Conservation (phyloP, 305 asterid species). For the Solanum hybrid region DNA sequence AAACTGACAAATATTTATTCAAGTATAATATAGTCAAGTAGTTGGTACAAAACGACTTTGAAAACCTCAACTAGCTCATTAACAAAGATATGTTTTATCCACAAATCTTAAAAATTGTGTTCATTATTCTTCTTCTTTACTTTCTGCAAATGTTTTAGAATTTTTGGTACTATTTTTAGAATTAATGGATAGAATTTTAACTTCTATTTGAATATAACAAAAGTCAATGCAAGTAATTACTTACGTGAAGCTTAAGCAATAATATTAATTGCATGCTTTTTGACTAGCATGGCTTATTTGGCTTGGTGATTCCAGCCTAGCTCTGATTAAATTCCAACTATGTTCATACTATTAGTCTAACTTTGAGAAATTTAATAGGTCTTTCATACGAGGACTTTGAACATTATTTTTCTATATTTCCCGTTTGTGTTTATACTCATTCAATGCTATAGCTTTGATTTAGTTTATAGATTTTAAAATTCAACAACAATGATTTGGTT, state of each 20-base stretch:
- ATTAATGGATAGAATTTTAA: neutral
- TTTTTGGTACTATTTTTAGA: neutral
- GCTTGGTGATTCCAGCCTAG: neutral
- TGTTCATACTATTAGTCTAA: neutral
- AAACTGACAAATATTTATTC: neutral
- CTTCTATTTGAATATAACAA: neutral
- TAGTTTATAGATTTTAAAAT: no score
- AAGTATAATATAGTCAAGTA: neutral
- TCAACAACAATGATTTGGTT: no score
- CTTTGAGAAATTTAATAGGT: neutral
- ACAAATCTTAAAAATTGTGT: neutral
- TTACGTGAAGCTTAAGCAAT: neutral
- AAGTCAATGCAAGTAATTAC: neutral
- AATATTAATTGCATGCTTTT: neutral
- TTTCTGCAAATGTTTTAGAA: neutral
- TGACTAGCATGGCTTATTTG: neutral
- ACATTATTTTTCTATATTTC: neutral
- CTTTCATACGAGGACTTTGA: neutral
- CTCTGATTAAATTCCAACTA: neutral
- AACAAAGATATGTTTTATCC: neutral
- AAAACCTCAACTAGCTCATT: neutral
- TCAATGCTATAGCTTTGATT: neutral
- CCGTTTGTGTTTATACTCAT: neutral
- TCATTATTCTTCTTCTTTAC: neutral
- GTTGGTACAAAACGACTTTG: neutral